Evolutionary conservation across 257 asterid genomes (phyloP), one percentile per base, ranked within the genome.

Genomic region (Ajuga chamaepitys): DNA sequence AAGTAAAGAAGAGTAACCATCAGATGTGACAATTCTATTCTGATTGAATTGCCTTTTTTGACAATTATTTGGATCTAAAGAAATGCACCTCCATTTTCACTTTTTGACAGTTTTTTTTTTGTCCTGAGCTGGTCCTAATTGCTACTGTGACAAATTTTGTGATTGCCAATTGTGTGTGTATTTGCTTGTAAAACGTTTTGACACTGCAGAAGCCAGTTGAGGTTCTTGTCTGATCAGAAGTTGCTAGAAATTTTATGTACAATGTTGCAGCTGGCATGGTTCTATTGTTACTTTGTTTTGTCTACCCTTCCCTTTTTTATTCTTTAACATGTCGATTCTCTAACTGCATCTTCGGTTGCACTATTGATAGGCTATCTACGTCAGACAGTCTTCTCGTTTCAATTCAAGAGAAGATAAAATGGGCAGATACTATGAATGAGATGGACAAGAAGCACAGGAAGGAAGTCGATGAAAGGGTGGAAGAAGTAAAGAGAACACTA

Each of bases 351-450:
- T 71, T 64, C 10, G 55, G 42, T 70, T 71, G 62, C 22, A 32
- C 58, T 24, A 62, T 75, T 62, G 17, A 22, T 67, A 94, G 99
- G 99, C 75, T 85, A 70, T 75, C 84, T 46, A 90, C 95, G 7
- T 94, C 99, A 21, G 99, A 94, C 64, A 70, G 85, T 75, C 93
- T 94, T 58, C 98, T 94, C 20, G 69, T 79, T 64, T 78, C 95
- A 46, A 94, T 94, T 76, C 96, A 94, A 86, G 99, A 94, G 73
- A 94, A 94, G 83, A 94, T 94, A 71, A 90, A 81, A 34, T 94
- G 98, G 99, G 99, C 98, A 47, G 99, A 94, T 83, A 56, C 73
- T 28, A 90, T 85, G 96, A 83, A 86, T 74, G 95, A 85, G 76
- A 54, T 70, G 38, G 85, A 91, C 83, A 85, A 77, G 80, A 86